Conservation (phyloP, 2,329 filamentous ascomycete genomes). For the Botrytis sinoallii region DNA sequence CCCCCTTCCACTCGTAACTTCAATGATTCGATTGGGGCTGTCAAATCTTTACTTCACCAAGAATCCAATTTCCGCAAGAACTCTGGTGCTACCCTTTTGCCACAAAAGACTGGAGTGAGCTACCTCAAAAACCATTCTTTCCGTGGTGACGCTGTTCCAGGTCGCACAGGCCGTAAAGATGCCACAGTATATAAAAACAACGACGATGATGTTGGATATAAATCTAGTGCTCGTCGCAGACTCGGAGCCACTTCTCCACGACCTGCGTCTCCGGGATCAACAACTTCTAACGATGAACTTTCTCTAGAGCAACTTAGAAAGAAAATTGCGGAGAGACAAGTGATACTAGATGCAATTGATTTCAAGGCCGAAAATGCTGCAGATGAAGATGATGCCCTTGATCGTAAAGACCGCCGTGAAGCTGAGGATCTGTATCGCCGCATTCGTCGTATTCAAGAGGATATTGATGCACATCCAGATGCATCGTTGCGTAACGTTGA, state of each 20-base stretch:
- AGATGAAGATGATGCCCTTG: conserved; percentile 89
- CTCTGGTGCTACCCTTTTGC: conserved; percentile 83
- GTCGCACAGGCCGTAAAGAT: conserved; percentile 72
- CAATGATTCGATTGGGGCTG: conserved; percentile 85
- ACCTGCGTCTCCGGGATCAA: conserved; percentile 68
- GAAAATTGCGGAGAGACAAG: conserved; percentile 89
- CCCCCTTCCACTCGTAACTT: conserved; percentile 93
- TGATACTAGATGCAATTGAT: conserved; percentile 92
- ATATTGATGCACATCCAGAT: conserved; percentile 89
- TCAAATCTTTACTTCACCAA: conserved; percentile 84
- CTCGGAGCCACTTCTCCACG: conserved; percentile 72
- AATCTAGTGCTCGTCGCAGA: conserved; percentile 86
- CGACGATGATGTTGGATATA: conserved; percentile 87
- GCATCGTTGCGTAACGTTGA: conserved; percentile 67
- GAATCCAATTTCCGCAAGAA: conserved; percentile 89
- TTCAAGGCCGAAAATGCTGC: conserved; percentile 87
- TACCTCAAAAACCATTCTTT: conserved; percentile 97
- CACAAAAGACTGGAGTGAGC: conserved; percentile 96
- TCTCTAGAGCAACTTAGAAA: conserved; percentile 86
- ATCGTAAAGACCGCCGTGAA: conserved; percentile 85
- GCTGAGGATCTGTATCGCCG: conserved; percentile 92
- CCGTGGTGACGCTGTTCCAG: conserved; percentile 58
- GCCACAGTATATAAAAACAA: conserved; percentile 97
- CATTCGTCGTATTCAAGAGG: conserved; percentile 86
- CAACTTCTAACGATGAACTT: conserved; percentile 74